Conservation (phyloP, 805 yeast genomes). For the Saccharomycopsis sp. region DNA sequence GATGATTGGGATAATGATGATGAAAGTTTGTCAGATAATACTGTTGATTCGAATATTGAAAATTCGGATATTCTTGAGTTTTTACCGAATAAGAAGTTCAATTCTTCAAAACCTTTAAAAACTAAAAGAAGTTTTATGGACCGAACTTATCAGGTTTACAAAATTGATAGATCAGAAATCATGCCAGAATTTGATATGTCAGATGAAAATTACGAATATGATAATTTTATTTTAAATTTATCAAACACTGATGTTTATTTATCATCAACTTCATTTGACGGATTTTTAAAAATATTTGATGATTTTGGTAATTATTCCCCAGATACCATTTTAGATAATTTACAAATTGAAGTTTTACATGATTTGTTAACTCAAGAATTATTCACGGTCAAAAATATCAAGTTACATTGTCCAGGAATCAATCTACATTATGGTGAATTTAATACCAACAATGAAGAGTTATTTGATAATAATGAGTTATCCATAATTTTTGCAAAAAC, state of each 20-base stretch:
- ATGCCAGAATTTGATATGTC: constrained; percentile 18
- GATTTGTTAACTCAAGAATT: constrained; percentile 29
- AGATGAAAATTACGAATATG: constrained; percentile 38
- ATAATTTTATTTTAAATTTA: constrained; percentile 43
- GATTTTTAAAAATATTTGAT: constrained; percentile 29
- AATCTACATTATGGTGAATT: constrained; percentile 30
- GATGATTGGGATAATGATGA: constrained; percentile 13
- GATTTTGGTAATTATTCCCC: constrained; percentile 30
- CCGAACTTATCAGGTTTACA: no score
- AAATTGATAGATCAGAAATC: constrained; percentile 2
- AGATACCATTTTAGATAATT: constrained; percentile 45
- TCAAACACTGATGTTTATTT: constrained; percentile 38
- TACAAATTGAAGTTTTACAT: constrained; percentile 51
- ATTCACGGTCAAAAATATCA: constrained; percentile 31
- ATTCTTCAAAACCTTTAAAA: no score
- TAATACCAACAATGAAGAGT: not conserved
- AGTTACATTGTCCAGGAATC: constrained; percentile 39
- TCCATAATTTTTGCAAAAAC: not conserved
- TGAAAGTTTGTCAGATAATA: constrained; percentile 14
- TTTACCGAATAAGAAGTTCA: constrained; percentile 13
- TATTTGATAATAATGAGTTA: not conserved
- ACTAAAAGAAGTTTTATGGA: no score
- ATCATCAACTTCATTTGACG: constrained; percentile 34
- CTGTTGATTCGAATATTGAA: constrained; percentile 4
- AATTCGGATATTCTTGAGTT: constrained; percentile 11